phyloP scores from a whole-genome alignment of 768 basidiomycete genomes.

The Chalciporus sphaerocephalus region DNA sequence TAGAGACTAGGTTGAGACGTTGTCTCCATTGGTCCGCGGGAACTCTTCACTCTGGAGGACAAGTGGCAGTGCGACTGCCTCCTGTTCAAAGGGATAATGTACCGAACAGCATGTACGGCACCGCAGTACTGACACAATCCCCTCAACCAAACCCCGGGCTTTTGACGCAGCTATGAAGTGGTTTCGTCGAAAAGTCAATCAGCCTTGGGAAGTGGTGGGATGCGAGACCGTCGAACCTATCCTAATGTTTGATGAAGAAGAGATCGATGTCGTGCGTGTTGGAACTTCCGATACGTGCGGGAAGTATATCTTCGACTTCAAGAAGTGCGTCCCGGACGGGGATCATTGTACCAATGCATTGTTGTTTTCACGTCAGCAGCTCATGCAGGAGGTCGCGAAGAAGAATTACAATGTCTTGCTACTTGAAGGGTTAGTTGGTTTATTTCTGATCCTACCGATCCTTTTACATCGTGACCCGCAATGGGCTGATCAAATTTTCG shows the following conservation, averaged over 20 bases:
- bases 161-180: slow-evolving; percentile 27
- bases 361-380: slow-evolving; percentile 58
- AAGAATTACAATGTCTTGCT: slow-evolving; percentile 62
- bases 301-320: slow-evolving; percentile 59
- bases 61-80: slow-evolving; percentile 23
- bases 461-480: not conserved
- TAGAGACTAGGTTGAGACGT: too few species aligned
- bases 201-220: slow-evolving; percentile 77
- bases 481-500: slow-evolving; percentile 1
- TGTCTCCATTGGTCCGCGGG: too few species aligned
- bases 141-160: slow-evolving; percentile 16
- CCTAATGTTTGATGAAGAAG: slow-evolving; percentile 56
- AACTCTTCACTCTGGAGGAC: too few species aligned
- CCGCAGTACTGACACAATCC: slow-evolving; percentile 11
- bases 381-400: slow-evolving; percentile 50
- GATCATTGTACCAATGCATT: slow-evolving; percentile 51
- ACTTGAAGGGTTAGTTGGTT: slow-evolving; percentile 54
- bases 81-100: slow-evolving; percentile 10
- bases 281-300: slow-evolving; percentile 50
- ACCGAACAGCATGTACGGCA: slow-evolving; percentile 18
- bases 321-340: slow-evolving; percentile 42
- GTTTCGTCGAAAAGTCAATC: slow-evolving; percentile 51
- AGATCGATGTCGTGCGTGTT: slow-evolving; percentile 55
- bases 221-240: slow-evolving; percentile 62
- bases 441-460: not conserved